Evolutionary conservation across 208 protist genomes (phyloP).

Genomic region (Crithidia expoeki): DNA sequence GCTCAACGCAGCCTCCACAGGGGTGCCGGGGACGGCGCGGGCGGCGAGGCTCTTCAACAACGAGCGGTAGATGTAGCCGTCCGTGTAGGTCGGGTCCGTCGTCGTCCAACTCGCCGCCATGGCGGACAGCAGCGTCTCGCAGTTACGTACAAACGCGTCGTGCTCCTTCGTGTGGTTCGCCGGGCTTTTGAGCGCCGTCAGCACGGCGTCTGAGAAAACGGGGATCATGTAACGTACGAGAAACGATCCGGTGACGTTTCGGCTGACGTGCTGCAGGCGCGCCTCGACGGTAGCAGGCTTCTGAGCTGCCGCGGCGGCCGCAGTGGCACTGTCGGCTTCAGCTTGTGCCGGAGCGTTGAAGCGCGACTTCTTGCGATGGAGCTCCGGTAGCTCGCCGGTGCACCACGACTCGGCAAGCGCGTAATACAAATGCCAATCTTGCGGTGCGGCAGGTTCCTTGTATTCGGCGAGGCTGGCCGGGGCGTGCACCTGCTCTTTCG

Average conservation of each 20-base stretch:
- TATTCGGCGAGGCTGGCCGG: conserved; percentile 39
- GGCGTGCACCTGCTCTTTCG: conserved; percentile 9
- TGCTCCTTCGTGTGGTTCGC: conserved; percentile 30
- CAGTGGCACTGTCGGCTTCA: conserved; percentile 21
- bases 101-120: conserved; percentile 26
- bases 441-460: conserved; percentile 32
- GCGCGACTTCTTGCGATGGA: conserved; percentile 16
- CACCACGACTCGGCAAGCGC: conserved; percentile 66
- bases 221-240: conserved; percentile 71
- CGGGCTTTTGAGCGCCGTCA: conserved; percentile 43
- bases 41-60: conserved; percentile 64
- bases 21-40: conserved; percentile 51
- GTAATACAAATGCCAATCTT: conserved; percentile 71
- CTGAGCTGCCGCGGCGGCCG: conserved; percentile 16
- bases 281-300: conserved; percentile 24
- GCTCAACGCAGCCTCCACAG: conserved; percentile 46
- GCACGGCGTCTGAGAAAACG: conserved; percentile 71
- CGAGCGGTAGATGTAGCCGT: conserved; percentile 74
- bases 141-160: conserved; percentile 44
- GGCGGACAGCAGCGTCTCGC: conserved; percentile 46
- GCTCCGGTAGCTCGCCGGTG: conserved; percentile 30
- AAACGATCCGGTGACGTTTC: conserved; percentile 77
- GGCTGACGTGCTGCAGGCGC: conserved; percentile 62
- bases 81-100: conserved; percentile 28
- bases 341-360: conserved; percentile 23